Evolutionary conservation across 495 filamentous ascomycete genomes (phyloP).

Genomic region (Podospora bellae-mahoneyi): DNA sequence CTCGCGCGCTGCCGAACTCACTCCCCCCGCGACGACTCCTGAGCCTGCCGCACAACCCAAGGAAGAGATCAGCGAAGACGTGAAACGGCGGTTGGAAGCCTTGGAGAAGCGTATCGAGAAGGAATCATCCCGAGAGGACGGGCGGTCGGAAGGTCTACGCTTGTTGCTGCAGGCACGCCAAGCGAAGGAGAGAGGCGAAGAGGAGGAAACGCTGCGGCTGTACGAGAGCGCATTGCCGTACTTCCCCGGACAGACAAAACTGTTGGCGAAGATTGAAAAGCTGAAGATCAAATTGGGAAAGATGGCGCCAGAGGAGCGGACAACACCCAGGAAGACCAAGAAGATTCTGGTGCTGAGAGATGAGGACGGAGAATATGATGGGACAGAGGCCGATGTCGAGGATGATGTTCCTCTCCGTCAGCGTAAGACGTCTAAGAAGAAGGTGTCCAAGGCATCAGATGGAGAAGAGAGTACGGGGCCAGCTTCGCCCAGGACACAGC

Average conservation of each 20-base stretch:
- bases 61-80: constrained; percentile 64
- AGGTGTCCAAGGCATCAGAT: constrained; percentile 21
- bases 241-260: constrained; percentile 83
- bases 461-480: constrained; percentile 26
- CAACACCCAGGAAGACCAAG: neutral
- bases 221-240: constrained; percentile 79
- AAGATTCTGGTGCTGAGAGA: constrained; percentile 20
- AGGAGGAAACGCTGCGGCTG: constrained; percentile 74
- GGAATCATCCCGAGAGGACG: constrained; percentile 50
- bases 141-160: constrained; percentile 73
- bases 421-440: constrained; percentile 38
- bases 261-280: constrained; percentile 69
- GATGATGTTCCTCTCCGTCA: constrained; percentile 30
- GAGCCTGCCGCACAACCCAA: constrained; percentile 24
- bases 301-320: constrained; percentile 24
- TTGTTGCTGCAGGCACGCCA: constrained; percentile 89
- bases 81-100: constrained; percentile 75
- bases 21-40: constrained; percentile 16
- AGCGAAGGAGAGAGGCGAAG: constrained; percentile 77
- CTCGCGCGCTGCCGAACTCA: constrained; percentile 48
- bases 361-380: constrained; percentile 35
- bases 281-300: constrained; percentile 59
- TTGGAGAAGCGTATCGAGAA: constrained; percentile 79
- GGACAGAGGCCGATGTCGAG: constrained; percentile 47
- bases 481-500: constrained; percentile 59